Evolutionary conservation across 345 rosid species (phyloP).

Genomic region (Microcos paniculata): DNA sequence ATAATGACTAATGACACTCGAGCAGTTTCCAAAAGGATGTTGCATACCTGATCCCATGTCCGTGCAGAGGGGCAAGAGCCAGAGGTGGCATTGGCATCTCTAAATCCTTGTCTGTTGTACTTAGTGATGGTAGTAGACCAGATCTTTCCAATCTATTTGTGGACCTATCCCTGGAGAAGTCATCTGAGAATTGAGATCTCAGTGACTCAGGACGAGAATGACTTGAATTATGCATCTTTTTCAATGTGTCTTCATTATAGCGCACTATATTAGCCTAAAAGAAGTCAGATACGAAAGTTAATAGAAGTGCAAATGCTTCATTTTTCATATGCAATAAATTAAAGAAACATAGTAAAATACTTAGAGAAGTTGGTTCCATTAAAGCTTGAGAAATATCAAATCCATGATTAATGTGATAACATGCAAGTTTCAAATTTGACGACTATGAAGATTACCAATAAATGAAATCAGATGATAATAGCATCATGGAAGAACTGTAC

Average conservation of each 20-base stretch:
- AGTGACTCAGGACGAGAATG: constrained; percentile 42
- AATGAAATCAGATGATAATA: background rate
- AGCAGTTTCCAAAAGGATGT: background rate
- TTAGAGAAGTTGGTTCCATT: background rate
- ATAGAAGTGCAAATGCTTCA: background rate
- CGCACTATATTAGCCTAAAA: constrained; percentile 76
- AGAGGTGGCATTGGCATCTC: constrained; percentile 95
- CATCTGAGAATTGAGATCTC: constrained; percentile 48
- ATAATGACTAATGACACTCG: background rate
- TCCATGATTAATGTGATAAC: background rate
- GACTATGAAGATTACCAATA: constrained; percentile 8
- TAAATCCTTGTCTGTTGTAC: constrained; percentile 52
- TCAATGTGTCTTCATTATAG: constrained; percentile 65
- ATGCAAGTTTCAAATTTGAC: background rate
- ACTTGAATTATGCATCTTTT: constrained; percentile 44
- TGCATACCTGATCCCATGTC: constrained; percentile 66
- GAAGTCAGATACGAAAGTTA: constrained; percentile 1
- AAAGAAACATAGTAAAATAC: background rate
- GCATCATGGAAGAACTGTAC: background rate
- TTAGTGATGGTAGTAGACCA: constrained; percentile 31
- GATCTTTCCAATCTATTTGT: constrained; percentile 28
- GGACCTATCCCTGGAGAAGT: constrained; percentile 30
- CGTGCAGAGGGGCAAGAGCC: constrained; percentile 61
- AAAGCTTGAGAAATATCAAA: background rate
- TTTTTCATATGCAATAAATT: background rate